phyloP scores from a whole-genome alignment of 495 filamentous ascomycete genomes.

The Aspergillus olivimuriae region DNA sequence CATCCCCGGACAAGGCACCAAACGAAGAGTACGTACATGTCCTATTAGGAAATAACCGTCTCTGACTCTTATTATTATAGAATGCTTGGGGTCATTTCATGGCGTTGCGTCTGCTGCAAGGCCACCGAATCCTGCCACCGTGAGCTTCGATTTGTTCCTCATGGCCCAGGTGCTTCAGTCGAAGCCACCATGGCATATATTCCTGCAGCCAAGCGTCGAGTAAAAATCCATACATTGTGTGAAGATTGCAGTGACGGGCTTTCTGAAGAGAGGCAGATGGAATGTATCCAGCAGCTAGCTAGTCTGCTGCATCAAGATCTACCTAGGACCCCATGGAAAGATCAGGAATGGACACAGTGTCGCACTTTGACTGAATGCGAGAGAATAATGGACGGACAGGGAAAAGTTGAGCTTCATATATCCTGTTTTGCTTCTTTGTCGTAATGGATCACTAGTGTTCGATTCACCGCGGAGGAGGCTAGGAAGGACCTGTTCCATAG shows the following conservation, averaged over 20 bases:
- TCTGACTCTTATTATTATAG: too few species aligned
- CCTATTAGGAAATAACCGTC: too few species aligned
- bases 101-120: too few species aligned
- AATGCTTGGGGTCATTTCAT: too few species aligned
- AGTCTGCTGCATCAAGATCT: background rate
- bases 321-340: background rate
- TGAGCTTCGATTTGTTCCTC: too few species aligned
- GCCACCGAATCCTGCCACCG: too few species aligned
- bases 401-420: background rate
- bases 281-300: background rate
- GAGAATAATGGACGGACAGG: background rate
- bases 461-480: background rate
- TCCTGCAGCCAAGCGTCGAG: background rate
- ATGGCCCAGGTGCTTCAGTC: background rate
- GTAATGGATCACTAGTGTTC: background rate
- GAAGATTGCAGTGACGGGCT: background rate
- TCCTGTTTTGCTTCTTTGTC: background rate
- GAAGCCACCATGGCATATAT: background rate
- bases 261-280: background rate
- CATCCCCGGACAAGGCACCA: too few species aligned
- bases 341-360: background rate
- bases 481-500: background rate
- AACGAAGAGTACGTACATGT: too few species aligned
- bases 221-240: background rate
- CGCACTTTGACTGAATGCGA: background rate